Percentiles rank a stretch among this genome's conserved stretches.
Conservation (phyloP, 768 basidiomycete species). For the Boletus sensibilis region DNA sequence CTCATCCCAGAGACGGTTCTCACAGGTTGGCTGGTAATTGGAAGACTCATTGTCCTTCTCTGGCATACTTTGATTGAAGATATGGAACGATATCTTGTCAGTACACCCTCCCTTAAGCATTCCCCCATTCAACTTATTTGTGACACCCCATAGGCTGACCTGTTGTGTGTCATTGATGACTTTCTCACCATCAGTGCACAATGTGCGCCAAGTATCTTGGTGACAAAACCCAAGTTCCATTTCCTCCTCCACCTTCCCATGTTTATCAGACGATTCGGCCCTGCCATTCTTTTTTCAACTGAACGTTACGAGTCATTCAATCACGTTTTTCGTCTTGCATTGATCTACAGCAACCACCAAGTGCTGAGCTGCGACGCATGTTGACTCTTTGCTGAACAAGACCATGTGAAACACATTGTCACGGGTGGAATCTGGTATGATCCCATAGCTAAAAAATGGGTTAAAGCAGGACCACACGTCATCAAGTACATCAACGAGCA, state of each 20-base stretch:
- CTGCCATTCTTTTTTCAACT: conserved; percentile 30
- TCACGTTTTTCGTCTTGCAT: conserved; percentile 24
- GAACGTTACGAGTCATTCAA: conserved; percentile 32
- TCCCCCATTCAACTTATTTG: too few relatives aligned
- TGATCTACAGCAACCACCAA: conserved; percentile 31
- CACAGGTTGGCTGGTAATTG: conserved; percentile 31
- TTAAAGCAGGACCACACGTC: background rate
- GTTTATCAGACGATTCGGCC: conserved; percentile 29
- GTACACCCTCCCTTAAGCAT: too few relatives aligned
- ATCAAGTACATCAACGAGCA: too few relatives aligned
- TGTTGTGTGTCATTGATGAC: conserved; percentile 20
- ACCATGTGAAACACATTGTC: conserved; percentile 15
- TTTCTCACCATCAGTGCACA: conserved; percentile 21
- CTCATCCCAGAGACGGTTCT: conserved; percentile 28
- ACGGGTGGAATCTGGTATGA: conserved; percentile 16
- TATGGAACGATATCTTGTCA: conserved; percentile 34
- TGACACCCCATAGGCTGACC: too few relatives aligned
- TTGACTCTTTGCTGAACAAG: conserved; percentile 5
- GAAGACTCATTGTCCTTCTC: conserved; percentile 36
- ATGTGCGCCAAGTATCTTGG: conserved; percentile 26
- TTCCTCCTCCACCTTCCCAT: conserved; percentile 29
- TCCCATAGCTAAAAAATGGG: background rate
- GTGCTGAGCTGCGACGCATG: conserved; percentile 29
- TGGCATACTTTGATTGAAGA: conserved; percentile 45
- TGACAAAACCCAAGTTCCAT: conserved; percentile 34